Base-by-base conservation (phyloP, 352 stramenopile species). In the Pythium pectinolyticum region DNA sequence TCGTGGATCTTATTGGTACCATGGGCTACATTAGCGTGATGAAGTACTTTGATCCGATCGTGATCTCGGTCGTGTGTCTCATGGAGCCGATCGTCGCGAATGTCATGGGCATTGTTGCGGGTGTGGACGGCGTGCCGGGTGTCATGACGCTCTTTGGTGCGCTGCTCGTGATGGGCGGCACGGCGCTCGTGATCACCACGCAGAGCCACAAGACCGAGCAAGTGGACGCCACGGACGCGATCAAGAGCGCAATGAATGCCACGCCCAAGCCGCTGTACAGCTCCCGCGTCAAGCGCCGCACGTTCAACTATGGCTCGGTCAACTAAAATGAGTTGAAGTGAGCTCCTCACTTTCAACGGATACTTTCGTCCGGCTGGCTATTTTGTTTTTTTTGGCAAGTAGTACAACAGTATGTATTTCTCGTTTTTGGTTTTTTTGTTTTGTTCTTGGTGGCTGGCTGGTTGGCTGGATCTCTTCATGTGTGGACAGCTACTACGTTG, bases 41-140 rank as follows among this genome's bases (percentile, higher is more conserved):
- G 82, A 97, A 97, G 62, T 97, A 97, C 73, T 97, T 97, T 63
- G 89, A 96, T 62, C 82, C 89, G 24, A 92, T 97, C 51, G 86
- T 97, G 15, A 75, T 96, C 43, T 88, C 86, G 27, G 90, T 95
- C 48, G 85, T 96, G 27, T 94, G 84, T 53, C 66, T 97, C 19
- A 70, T 97, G 51, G 88, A 97, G 73, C 89, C 89, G 8, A 89
- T 96, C 48, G 71, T 93, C n/a, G 90, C 82, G 3, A 88, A 82
- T 14, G 73, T 75, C 7, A 84, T 96, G 51, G 90, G 87, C 37
- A 84, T 92, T 31, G 65, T 77, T 30, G 78, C 81, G 52, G 84
- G 85, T 15, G 84, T 96, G 4, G 85, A 93, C 57, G 43, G 71
- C 3, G 69, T 97, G 24, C 89, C 89, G 14, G 88, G 89, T 1